Conservation (phyloP, 1,284 basidiomycete species). For the Leccinum pallidistipes region DNA sequence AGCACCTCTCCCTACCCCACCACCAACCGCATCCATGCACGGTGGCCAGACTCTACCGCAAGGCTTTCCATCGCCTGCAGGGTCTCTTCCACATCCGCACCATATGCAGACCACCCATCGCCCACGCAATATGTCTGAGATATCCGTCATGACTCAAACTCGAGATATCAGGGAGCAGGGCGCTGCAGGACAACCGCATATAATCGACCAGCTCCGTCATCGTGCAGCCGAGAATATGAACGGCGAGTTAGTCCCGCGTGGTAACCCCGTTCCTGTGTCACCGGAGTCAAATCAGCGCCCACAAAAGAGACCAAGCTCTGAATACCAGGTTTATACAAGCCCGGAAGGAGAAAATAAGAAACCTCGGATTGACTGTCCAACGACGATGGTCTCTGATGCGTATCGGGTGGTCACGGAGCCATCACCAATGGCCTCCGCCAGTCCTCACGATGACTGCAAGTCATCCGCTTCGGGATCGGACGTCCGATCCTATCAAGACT, state of each 20-base stretch:
- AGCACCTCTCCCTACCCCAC: conserved; percentile 26
- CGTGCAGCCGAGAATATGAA: conserved; percentile 1
- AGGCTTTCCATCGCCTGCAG: conserved; percentile 14
- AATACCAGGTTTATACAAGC: conserved; percentile 3
- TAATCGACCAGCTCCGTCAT: background rate
- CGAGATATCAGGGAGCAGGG: conserved; percentile 5
- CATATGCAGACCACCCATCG: conserved; percentile 7
- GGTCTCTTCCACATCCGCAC: conserved; percentile 9
- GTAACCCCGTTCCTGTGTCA: background rate
- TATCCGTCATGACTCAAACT: conserved; percentile 3
- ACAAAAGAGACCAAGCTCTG: conserved; percentile 24
- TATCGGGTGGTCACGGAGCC: background rate
- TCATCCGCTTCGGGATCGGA: conserved; percentile 1
- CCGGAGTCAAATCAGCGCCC: conserved; percentile 4
- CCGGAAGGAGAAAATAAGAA: conserved; percentile 22
- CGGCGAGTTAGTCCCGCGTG: background rate
- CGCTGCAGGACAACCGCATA: conserved; percentile 3
- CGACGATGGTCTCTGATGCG: background rate
- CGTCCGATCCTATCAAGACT: conserved; percentile 38
- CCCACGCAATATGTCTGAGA: conserved; percentile 4
- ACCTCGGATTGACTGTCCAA: conserved; percentile 11
- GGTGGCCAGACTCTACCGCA: conserved; percentile 9
- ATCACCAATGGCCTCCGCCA: background rate
- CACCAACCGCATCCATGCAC: conserved; percentile 13
- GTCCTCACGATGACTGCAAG: conserved; percentile 5